Evolutionary conservation across 305 asterid genomes (phyloP).

Genomic region (Striga hermonthica): DNA sequence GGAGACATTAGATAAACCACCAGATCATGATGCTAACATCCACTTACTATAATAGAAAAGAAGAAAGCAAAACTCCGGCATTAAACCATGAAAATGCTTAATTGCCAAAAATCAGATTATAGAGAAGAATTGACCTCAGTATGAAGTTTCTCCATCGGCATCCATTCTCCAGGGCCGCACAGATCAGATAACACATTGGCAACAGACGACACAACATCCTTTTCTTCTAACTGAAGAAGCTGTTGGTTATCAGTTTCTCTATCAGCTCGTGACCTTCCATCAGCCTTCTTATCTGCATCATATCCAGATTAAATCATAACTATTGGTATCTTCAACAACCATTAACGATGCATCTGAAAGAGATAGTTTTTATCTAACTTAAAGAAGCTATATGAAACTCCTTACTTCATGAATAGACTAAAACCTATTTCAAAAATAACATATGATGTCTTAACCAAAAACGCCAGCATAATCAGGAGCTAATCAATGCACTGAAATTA

Average conservation of each 20-base stretch:
- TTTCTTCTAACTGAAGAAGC: constrained; percentile 66
- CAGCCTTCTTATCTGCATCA: constrained; percentile 56
- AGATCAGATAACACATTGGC: constrained; percentile 73
- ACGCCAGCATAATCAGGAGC: neutral
- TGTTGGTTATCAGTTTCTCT: constrained; percentile 74
- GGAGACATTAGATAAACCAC: constrained; percentile 16
- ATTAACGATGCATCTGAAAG: neutral
- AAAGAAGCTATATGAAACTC: neutral
- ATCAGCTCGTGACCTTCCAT: constrained; percentile 56
- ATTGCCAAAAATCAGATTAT: neutral
- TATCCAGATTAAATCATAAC: constrained; percentile 15
- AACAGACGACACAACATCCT: constrained; percentile 73
- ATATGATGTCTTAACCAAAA: neutral
- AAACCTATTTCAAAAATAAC: neutral
- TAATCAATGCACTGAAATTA: neutral
- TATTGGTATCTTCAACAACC: constrained; percentile 2
- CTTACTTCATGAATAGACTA: neutral
- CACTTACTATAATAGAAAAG: neutral
- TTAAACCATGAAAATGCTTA: neutral
- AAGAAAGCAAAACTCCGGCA: constrained; percentile 14
- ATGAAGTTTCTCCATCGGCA: constrained; percentile 83
- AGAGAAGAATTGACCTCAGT: constrained; percentile 46
- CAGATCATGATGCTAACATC: constrained; percentile 2
- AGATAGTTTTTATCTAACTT: neutral
- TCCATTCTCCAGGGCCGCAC: constrained; percentile 84